These are phyloP conservation scores for Pyrenophora tritici-repentis DNA, from an alignment of 2,329 filamentous ascomycete species.

Conservation along the genomic window DNA sequence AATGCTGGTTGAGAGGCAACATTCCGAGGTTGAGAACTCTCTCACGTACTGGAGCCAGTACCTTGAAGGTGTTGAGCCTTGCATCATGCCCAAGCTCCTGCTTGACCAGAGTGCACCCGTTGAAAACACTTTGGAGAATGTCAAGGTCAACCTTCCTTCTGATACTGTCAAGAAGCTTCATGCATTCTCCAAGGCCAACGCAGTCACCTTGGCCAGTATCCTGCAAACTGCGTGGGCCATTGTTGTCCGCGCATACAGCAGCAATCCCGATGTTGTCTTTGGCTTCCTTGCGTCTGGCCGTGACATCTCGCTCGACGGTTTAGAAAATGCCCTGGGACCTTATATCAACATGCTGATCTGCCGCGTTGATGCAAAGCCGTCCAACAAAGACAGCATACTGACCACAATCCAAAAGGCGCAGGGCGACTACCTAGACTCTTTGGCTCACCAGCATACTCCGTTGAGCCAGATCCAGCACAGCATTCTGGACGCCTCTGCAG, in stretches of 20 bases:
- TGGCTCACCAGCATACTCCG: slow-evolving; percentile 16
- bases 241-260: slow-evolving; percentile 15
- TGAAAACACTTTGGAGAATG: neutral
- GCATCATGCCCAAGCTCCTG: slow-evolving; percentile 36
- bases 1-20: slow-evolving; percentile 35
- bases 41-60: slow-evolving; percentile 49
- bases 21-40: slow-evolving; percentile 28
- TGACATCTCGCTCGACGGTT: slow-evolving; percentile 19
- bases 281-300: slow-evolving; percentile 30
- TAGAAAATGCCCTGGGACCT: slow-evolving; percentile 27
- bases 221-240: slow-evolving; percentile 32
- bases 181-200: neutral
- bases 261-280: slow-evolving; percentile 27
- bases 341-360: slow-evolving; percentile 2
- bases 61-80: slow-evolving; percentile 47
- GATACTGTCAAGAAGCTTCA: neutral
- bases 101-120: neutral
- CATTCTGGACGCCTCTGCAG: neutral
- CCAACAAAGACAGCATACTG: slow-evolving; percentile 5
- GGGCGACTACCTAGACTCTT: neutral
- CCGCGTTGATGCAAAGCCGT: slow-evolving; percentile 15
- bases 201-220: slow-evolving; percentile 16
- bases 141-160: neutral
- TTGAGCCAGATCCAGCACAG: neutral
- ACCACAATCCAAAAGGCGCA: neutral